Conservation (phyloP, 495 filamentous ascomycete genomes). For the Xylaria venustula region DNA sequence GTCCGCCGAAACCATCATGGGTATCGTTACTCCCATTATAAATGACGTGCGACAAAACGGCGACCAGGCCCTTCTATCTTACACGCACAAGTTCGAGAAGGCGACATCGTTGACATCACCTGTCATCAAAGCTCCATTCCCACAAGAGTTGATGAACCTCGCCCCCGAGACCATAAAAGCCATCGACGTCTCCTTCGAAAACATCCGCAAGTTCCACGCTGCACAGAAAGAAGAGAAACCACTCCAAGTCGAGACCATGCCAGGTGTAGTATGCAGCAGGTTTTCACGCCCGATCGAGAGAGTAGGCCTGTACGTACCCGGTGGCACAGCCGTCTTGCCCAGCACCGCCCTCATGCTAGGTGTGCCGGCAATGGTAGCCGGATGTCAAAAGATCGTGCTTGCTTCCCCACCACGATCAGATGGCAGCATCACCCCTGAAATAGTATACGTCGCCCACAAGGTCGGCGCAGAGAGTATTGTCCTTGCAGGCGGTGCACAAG, state of each 20-base stretch:
- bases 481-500: slow-evolving; percentile 91
- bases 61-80: slow-evolving; percentile 82
- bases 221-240: slow-evolving; percentile 77
- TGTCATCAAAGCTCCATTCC: slow-evolving; percentile 85
- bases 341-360: slow-evolving; percentile 97
- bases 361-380: slow-evolving; percentile 94
- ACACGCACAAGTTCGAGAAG: slow-evolving; percentile 96
- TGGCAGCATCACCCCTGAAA: slow-evolving; percentile 89
- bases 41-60: slow-evolving; percentile 76
- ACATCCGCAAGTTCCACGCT: slow-evolving; percentile 90
- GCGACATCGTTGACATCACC: slow-evolving; percentile 86
- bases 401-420: slow-evolving; percentile 89
- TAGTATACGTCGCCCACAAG: slow-evolving; percentile 98
- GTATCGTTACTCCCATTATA: slow-evolving; percentile 87
- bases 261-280: slow-evolving; percentile 89
- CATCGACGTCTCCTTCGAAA: slow-evolving; percentile 90
- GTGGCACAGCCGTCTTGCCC: slow-evolving; percentile 92
- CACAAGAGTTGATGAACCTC: slow-evolving; percentile 78
- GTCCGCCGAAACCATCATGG: slow-evolving; percentile 85
- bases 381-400: slow-evolving; percentile 92
- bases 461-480: slow-evolving; percentile 94
- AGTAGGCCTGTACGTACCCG: slow-evolving; percentile 92
- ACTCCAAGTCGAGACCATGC: slow-evolving; percentile 91
- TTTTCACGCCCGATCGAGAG: slow-evolving; percentile 91
- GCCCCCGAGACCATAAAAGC: slow-evolving; percentile 77